Evolutionary conservation across 495 filamentous ascomycete genomes (phyloP), one percentile per base, ranked within the genome.

Genomic region (Monascus purpureus): DNA sequence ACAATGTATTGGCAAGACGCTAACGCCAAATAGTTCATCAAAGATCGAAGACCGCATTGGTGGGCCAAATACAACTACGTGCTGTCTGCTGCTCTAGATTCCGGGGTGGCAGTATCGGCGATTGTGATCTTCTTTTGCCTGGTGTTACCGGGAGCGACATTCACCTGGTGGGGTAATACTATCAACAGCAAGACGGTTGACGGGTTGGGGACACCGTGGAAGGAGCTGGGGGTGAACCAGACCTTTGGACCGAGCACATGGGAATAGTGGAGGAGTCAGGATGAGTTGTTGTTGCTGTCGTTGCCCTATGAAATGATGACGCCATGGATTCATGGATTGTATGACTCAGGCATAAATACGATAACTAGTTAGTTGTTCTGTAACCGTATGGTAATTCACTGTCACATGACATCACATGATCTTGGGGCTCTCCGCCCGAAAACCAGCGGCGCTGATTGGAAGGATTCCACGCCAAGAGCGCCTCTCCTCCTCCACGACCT

Each of bases 171-270:
- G 54, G 53, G 54, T 7, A 55, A 58, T 34, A 55, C 37, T n/a
- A 59, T 60, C 4, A 63, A 61, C 43, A 31, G 61, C 25, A 56
- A 65, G 37, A 65, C 59, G 3, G 59, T 55, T 0, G 62, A 66
- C 38, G 60, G 49, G 4, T 41, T 57, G 26, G 62, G 60, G 13
- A 36, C 61, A 20, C 36, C 62, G 2, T 66, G 48, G 40, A 44
- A 53, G 27, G 30, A 42, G 11, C 51, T 65, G 47, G 19, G 24
- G 6, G 25, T 8, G 11, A 44, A 39, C 18, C 16, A 42, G 29
- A 46, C 40, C 6, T 47, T 43, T 34, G 44, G 44, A 6, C 37
- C 38, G 7, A 25, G 6, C 15, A 28, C 14, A 1, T 47, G 44
- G 44, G 22, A 24, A 11, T 6, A 24, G 22, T 24, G 6, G 17